These are phyloP conservation scores for Ascochyta fabae DNA, from an alignment of 2,329 filamentous ascomycete species.

Conservation along the genomic window DNA sequence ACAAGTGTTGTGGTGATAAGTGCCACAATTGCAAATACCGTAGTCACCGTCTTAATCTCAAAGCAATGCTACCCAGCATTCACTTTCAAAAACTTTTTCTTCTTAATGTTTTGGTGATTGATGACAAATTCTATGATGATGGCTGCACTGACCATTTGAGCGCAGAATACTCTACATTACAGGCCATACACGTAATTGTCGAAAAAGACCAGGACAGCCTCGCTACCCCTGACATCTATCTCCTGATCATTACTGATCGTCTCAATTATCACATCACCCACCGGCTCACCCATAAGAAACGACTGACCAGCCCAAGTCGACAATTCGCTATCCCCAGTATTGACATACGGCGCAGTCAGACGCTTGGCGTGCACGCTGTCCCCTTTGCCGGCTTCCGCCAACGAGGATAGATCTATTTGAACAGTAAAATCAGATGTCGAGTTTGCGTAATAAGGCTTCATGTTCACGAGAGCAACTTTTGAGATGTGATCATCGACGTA, in stretches of 20 bases:
- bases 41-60: no score
- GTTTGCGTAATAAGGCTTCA: slow-evolving; percentile 18
- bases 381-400: no score
- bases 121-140: no score
- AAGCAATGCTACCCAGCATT: no score
- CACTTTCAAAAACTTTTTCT: no score
- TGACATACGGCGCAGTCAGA: no score
- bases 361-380: no score
- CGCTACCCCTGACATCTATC: slow-evolving; percentile 12
- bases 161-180: no score
- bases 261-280: slow-evolving; percentile 9
- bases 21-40: no score
- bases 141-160: no score
- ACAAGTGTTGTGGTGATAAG: no score
- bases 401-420: neutral
- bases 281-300: slow-evolving; percentile 12
- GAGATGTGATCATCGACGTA: slow-evolving; percentile 11
- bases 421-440: slow-evolving; percentile 4
- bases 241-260: neutral
- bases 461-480: slow-evolving; percentile 17
- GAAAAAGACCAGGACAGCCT: slow-evolving; percentile 16
- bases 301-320: slow-evolving; percentile 15
- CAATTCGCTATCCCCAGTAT: neutral
- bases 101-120: no score
- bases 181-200: slow-evolving; percentile 6